phyloP scores from a whole-genome alignment of 2,329 filamentous ascomycete species.

The Chaetomium globosum region DNA sequence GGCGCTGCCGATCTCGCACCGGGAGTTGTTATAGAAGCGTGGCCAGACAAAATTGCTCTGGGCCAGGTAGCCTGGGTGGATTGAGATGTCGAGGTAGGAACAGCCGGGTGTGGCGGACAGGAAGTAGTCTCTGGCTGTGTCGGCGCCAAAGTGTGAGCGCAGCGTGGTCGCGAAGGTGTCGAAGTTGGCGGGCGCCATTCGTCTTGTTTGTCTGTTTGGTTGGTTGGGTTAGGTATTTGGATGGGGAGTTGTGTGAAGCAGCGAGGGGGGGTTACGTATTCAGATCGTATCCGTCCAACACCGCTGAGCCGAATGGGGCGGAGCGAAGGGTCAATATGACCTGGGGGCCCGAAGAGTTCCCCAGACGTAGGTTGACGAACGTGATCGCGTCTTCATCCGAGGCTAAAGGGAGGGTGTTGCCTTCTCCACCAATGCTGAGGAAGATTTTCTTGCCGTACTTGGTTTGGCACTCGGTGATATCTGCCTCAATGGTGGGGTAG shows the following conservation, averaged over 20 bases:
- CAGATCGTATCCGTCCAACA: constrained; percentile 30
- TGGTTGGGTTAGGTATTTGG: neutral
- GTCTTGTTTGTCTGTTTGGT: constrained; percentile 25
- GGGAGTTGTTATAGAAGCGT: constrained; percentile 27
- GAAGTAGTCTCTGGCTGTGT: constrained; percentile 26
- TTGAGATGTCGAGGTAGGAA: constrained; percentile 24
- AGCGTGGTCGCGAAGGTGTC: constrained; percentile 24
- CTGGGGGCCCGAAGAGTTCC: too few species aligned
- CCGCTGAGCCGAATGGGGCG: constrained; percentile 29
- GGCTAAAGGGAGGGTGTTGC: constrained; percentile 7
- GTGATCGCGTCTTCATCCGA: too few species aligned
- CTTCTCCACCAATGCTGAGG: constrained; percentile 46
- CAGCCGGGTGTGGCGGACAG: constrained; percentile 29
- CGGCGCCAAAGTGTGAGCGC: constrained; percentile 22
- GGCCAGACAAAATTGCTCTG: constrained; percentile 33
- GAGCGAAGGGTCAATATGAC: constrained; percentile 4
- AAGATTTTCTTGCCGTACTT: constrained; percentile 48
- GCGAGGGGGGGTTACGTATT: constrained; percentile 4
- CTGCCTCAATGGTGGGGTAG: constrained; percentile 44
- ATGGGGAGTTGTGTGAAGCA: neutral
- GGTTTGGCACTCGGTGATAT: constrained; percentile 48
- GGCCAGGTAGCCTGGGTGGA: constrained; percentile 29
- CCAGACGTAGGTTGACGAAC: too few species aligned
- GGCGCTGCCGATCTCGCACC: constrained; percentile 24
- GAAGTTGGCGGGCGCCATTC: constrained; percentile 18